phyloP scores from a whole-genome alignment of 768 basidiomycete species.

The Sarcomyxa edulis region DNA sequence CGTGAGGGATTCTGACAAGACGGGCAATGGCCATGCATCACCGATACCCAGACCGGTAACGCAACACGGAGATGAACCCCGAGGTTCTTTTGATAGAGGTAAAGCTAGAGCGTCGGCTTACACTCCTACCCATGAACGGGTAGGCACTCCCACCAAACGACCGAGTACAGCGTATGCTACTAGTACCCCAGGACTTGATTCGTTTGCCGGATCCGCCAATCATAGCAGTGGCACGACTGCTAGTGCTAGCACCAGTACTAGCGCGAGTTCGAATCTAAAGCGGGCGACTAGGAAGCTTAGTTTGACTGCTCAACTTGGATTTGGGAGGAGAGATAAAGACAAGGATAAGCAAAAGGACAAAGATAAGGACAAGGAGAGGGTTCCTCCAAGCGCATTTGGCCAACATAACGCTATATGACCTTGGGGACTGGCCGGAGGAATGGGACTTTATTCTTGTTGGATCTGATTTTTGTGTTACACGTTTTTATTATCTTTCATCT shows the following conservation, averaged over 20 bases:
- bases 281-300: conserved; percentile 63
- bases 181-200: conserved; percentile 11
- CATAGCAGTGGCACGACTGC: conserved; percentile 7
- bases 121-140: too few relatives aligned
- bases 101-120: too few relatives aligned
- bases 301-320: conserved; percentile 54
- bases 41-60: too few relatives aligned
- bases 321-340: conserved; percentile 53
- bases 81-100: too few relatives aligned
- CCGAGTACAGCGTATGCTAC: conserved; percentile 9
- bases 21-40: too few relatives aligned
- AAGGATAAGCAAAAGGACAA: conserved; percentile 38
- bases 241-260: conserved; percentile 16
- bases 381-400: conserved; percentile 13
- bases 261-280: conserved; percentile 22
- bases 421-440: too few relatives aligned
- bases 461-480: background rate
- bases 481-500: background rate
- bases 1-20: too few relatives aligned
- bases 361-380: conserved; percentile 17
- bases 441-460: too few relatives aligned
- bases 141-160: conserved; percentile 5
- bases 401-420: too few relatives aligned
- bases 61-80: too few relatives aligned
- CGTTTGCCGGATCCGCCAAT: conserved; percentile 10